Conservation (phyloP, 495 filamentous ascomycete species). For the Pseudevernia furfuracea region DNA sequence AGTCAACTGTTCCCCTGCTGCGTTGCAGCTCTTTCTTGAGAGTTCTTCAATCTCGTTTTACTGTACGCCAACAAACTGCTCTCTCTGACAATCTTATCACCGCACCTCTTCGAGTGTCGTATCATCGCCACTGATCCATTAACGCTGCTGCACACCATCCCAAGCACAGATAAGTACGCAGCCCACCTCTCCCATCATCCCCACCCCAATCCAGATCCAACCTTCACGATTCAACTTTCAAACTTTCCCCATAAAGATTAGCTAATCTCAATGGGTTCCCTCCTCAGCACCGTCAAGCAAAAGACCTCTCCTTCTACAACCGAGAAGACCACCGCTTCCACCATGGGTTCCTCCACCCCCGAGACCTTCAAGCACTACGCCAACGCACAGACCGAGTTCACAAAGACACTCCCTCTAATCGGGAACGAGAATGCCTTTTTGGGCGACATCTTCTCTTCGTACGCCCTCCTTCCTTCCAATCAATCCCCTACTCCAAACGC, state of each 20-base stretch:
- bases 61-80: background rate
- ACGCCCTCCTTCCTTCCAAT: slow-evolving; percentile 29
- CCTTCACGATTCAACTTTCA: too few species aligned
- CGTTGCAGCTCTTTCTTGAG: background rate
- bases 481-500: background rate
- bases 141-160: background rate
- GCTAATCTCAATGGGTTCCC: slow-evolving; percentile 14
- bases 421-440: slow-evolving; percentile 70
- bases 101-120: background rate
- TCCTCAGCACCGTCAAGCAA: slow-evolving; percentile 13
- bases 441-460: slow-evolving; percentile 58
- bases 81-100: background rate
- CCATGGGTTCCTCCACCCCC: slow-evolving; percentile 19
- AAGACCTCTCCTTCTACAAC: slow-evolving; percentile 9
- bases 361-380: slow-evolving; percentile 45
- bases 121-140: background rate
- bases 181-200: background rate
- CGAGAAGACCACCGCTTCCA: slow-evolving; percentile 9
- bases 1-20: slow-evolving; percentile 8
- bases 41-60: background rate
- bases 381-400: slow-evolving; percentile 55
- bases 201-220: background rate
- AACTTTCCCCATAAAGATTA: background rate
- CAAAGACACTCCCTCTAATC: slow-evolving; percentile 54
- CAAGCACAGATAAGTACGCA: background rate